phyloP scores from a whole-genome alignment of 345 rosid species.

The Gossypium arboreum region DNA sequence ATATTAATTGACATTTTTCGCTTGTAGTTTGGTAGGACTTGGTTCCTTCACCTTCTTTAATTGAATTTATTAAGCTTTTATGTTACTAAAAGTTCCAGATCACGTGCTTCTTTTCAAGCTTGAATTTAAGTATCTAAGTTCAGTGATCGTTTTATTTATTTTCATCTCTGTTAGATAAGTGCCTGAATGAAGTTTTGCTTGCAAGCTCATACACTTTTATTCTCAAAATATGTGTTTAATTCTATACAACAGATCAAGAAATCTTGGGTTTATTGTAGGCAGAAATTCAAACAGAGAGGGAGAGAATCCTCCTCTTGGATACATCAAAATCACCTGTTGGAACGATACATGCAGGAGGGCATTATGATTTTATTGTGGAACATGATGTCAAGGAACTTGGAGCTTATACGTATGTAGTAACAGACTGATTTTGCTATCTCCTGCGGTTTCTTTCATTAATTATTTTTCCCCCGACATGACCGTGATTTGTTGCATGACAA shows the following conservation, averaged over 20 bases:
- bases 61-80: not conserved
- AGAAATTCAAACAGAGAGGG: constrained; percentile 92
- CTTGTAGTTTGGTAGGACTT: not conserved
- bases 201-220: not conserved
- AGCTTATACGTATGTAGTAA: constrained; percentile 71
- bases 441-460: not conserved
- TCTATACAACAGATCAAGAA: not conserved
- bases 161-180: not conserved
- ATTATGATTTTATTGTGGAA: constrained; percentile 92
- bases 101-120: not conserved
- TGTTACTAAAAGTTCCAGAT: not conserved
- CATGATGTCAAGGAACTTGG: constrained; percentile 99
- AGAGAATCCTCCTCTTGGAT: constrained; percentile 80
- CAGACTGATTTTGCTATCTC: not conserved
- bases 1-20: no score
- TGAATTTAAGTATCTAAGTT: constrained; percentile 1
- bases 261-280: constrained; percentile 49
- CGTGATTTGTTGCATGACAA: not conserved
- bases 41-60: no score
- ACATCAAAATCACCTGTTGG: constrained; percentile 87
- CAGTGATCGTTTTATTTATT: not conserved
- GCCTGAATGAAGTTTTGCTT: not conserved
- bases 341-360: constrained; percentile 76
- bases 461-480: not conserved
- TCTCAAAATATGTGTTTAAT: not conserved